These are phyloP conservation scores for Vitis hybrid DNA, from an alignment of 177 flowering plant species.

Conservation along the genomic window DNA sequence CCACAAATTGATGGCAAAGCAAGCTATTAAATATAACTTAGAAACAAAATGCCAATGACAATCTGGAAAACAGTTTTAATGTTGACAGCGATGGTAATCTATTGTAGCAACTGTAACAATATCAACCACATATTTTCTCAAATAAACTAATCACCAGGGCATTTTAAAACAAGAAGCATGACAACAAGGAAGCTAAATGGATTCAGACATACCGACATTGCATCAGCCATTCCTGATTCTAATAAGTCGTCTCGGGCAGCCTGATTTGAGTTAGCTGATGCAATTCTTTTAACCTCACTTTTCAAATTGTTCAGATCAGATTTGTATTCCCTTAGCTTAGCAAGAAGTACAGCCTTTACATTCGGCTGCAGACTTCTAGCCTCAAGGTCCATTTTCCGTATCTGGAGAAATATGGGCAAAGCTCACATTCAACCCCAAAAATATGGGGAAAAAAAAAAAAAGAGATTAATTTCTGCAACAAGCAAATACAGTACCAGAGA, in stretches of 20 bases:
- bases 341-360: constrained; percentile 63
- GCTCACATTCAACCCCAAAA: neutral
- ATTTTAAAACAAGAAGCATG: too few relatives aligned
- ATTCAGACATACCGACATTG: constrained; percentile 48
- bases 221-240: constrained; percentile 77
- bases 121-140: too few relatives aligned
- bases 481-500: constrained; percentile 29
- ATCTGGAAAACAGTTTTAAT: too few relatives aligned
- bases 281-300: constrained; percentile 53
- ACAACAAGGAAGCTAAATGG: neutral
- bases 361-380: constrained; percentile 66
- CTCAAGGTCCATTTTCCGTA: constrained; percentile 55
- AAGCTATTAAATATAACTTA: too few relatives aligned
- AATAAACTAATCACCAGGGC: too few relatives aligned
- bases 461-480: neutral
- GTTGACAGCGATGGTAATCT: too few relatives aligned
- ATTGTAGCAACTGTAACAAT: too few relatives aligned
- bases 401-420: constrained; percentile 21
- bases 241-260: constrained; percentile 71
- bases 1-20: too few relatives aligned
- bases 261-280: constrained; percentile 36
- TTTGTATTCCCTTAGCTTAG: constrained; percentile 70
- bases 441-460: neutral
- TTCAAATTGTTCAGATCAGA: constrained; percentile 67
- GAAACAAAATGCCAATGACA: too few relatives aligned